A percentile compares a stretch with the other conserved stretches of the same genome.
phyloP scores from a whole-genome alignment of 805 yeast genomes.

The Teunomyces atbi region DNA sequence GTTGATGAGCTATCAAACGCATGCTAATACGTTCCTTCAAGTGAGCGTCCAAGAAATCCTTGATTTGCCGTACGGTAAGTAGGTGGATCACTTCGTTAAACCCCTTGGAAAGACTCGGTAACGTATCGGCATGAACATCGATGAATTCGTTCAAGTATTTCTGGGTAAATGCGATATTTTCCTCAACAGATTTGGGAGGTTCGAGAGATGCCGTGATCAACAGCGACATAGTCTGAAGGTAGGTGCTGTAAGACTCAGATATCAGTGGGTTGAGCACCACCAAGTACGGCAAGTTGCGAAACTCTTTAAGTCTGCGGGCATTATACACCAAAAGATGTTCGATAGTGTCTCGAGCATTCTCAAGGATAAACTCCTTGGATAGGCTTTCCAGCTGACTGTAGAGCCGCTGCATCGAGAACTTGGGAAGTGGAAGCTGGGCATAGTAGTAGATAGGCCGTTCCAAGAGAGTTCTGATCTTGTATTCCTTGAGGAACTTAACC shows the following conservation, averaged over 20 bases:
- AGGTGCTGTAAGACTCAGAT: slow-evolving; percentile 70
- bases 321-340: slow-evolving; percentile 57
- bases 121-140: slow-evolving; percentile 78
- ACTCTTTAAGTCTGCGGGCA: slow-evolving; percentile 67
- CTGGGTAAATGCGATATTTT: slow-evolving; percentile 52
- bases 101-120: slow-evolving; percentile 80
- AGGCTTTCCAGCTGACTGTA: slow-evolving; percentile 42
- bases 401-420: slow-evolving; percentile 50
- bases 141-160: slow-evolving; percentile 56
- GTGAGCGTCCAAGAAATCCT: slow-evolving; percentile 69
- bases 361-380: slow-evolving; percentile 32
- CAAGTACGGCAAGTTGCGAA: slow-evolving; percentile 77
- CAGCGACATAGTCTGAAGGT: slow-evolving; percentile 61
- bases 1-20: slow-evolving; percentile 85
- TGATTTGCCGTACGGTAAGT: slow-evolving; percentile 48
- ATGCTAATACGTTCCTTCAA: slow-evolving; percentile 81
- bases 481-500: slow-evolving; percentile 48
- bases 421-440: slow-evolving; percentile 51
- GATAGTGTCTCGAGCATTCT: slow-evolving; percentile 55
- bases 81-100: slow-evolving; percentile 61
- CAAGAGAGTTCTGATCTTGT: slow-evolving; percentile 55
- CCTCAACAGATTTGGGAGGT: slow-evolving; percentile 46
- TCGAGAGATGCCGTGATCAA: slow-evolving; percentile 33
- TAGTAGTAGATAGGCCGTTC: slow-evolving; percentile 59
- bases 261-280: slow-evolving; percentile 85